Base-by-base conservation (phyloP, 208 protist species). In the Phytomonas francai region DNA sequence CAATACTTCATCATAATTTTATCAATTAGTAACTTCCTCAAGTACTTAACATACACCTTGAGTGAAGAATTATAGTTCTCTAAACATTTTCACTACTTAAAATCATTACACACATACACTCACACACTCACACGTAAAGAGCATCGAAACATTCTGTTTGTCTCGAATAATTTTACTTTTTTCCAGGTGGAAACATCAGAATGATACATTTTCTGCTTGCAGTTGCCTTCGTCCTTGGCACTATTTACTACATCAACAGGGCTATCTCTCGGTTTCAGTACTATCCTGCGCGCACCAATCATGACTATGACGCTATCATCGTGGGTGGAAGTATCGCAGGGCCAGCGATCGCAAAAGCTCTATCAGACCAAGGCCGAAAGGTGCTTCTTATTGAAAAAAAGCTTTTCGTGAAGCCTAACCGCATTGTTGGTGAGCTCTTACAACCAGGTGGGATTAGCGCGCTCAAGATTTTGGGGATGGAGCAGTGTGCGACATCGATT, bases 341-440 rank as follows among this genome's bases (percentile, higher is more conserved):
- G 51, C 79, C 88, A n/a, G 81, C 89, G n/a, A 34, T 97, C 59
- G 87, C 95, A 27, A 91, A 95, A 77, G 83, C 80, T 16, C 81
- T 98, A 28, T 92, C 88, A 2, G 79, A 80, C 59, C 80, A 96
- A 70, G 92, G 93, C 69, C 80, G 85, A 62, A 82, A 81, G 68
- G 92, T 98, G 22, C 66, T 97, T 19, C 62, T 97, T 54, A 67
- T 98, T 16, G 96, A 98, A 72, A 85, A 93, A 54, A 78, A 85
- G 36, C 76, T 97, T 29, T 95, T 92, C 74, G 88, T 74, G 25
- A 87, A 91, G 59, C 95, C 97, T 9, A 89, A 98, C 73, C 87
- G 94, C 67, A 98, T 98, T 68, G 86, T 98, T 30, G 97, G 97
- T 42, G 97, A 98, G 76, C 85, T 98, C 22, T 84, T 98, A 59